Percentiles rank a stretch among this genome's conserved stretches.
These are phyloP conservation scores for Baudoinia panamericana DNA, from an alignment of 495 filamentous ascomycete species.

Conservation along the genomic window DNA sequence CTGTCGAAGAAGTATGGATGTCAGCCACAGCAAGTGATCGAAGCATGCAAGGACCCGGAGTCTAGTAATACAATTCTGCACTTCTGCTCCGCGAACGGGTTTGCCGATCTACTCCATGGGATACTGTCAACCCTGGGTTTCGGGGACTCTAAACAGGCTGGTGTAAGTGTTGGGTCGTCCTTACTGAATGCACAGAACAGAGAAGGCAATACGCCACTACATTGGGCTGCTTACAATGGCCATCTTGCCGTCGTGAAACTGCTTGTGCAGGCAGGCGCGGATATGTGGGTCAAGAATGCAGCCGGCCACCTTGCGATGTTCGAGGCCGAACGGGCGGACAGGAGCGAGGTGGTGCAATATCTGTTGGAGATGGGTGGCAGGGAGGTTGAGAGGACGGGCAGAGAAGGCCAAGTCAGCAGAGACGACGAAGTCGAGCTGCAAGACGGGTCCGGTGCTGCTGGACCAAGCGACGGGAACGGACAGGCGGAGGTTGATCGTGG, in stretches of 20 bases:
- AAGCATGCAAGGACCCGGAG: slow-evolving; percentile 51
- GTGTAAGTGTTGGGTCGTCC: no score
- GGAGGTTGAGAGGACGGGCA: slow-evolving; percentile 10
- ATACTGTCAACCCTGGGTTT: slow-evolving; percentile 5
- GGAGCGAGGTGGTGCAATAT: slow-evolving; percentile 53
- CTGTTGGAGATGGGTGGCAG: slow-evolving; percentile 42
- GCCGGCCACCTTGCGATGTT: slow-evolving; percentile 78
- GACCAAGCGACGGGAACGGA: no score
- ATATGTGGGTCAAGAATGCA: slow-evolving; percentile 59
- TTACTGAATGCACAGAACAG: slow-evolving; percentile 61
- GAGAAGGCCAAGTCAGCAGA: slow-evolving; percentile 5
- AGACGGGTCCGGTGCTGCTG: no score
- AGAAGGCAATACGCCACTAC: slow-evolving; percentile 75
- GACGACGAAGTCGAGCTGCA: slow-evolving; percentile 10
- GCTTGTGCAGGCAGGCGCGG: slow-evolving; percentile 59
- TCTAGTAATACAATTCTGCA: slow-evolving; percentile 66
- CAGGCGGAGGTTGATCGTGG: no score
- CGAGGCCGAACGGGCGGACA: slow-evolving; percentile 63
- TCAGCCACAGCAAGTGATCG: slow-evolving; percentile 43
- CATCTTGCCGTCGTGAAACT: slow-evolving; percentile 67
- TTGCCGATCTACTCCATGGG: slow-evolving; percentile 8
- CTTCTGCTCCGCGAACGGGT: slow-evolving; percentile 79
- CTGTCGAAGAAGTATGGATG: slow-evolving; percentile 43
- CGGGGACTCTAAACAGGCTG: no score
- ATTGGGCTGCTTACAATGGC: slow-evolving; percentile 86